phyloP scores from a whole-genome alignment of 768 basidiomycete species.

The Tephrocybe sp. region DNA sequence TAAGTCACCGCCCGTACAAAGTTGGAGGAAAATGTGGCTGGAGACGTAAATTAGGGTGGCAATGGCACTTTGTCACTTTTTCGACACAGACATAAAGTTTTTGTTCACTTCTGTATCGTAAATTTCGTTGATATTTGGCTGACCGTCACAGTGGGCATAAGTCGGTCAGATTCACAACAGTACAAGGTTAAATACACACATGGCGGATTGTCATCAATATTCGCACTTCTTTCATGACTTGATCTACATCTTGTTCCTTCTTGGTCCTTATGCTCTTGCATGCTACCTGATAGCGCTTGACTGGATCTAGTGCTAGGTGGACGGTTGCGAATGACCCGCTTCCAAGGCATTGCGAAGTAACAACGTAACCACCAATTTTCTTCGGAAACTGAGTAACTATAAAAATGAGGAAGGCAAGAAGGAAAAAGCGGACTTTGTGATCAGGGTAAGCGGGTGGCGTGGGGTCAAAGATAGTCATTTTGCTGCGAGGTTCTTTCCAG shows the following conservation, averaged over 20 bases:
- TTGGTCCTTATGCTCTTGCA: slow-evolving; percentile 78
- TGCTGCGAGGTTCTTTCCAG: slow-evolving; percentile 51
- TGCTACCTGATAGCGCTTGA: slow-evolving; percentile 68
- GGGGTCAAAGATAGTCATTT: slow-evolving; percentile 56
- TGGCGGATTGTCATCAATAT: slow-evolving; percentile 71
- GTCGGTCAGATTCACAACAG: too few species aligned
- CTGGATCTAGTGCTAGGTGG: slow-evolving; percentile 68
- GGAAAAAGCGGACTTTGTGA: slow-evolving; percentile 43
- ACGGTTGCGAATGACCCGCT: slow-evolving; percentile 82
- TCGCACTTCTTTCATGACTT: slow-evolving; percentile 76
- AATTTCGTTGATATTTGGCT: slow-evolving; percentile 84
- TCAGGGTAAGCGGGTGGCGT: slow-evolving; percentile 53
- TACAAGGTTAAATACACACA: slow-evolving; percentile 45
- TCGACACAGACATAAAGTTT: slow-evolving; percentile 51
- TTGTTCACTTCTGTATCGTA: slow-evolving; percentile 64
- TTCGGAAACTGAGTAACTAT: slow-evolving; percentile 1
- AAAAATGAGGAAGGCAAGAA: background rate
- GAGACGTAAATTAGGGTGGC: slow-evolving; percentile 1
- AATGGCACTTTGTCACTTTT: background rate
- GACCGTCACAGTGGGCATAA: too few species aligned
- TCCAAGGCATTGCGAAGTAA: slow-evolving; percentile 80
- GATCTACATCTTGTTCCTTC: slow-evolving; percentile 53
- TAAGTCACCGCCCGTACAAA: slow-evolving; percentile 85
- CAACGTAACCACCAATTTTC: slow-evolving; percentile 64
- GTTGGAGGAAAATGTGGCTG: slow-evolving; percentile 80